Evolutionary conservation across 352 stramenopile genomes (phyloP), one percentile per base, ranked within the genome.

Genomic region (Phytophthora tentaculata): DNA sequence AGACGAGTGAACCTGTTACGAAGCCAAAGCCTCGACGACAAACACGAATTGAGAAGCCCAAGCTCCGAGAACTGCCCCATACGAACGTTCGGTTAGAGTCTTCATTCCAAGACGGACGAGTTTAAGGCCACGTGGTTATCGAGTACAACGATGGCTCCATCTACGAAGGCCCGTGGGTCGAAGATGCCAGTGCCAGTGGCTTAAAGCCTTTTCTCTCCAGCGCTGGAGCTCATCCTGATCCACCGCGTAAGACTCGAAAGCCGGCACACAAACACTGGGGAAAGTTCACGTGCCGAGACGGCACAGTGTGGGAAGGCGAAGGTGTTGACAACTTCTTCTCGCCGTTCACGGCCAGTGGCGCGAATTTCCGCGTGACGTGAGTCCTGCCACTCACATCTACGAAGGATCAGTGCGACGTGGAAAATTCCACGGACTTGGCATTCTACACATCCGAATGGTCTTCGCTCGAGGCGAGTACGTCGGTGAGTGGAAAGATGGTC

Each of bases 321-420:
- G 61, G 81, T 5, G 87, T 95, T 3, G 85, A 94, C 68, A 95
- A 94, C 65, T 92, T 89, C 61, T 95, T 95, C 59, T 91, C 82
- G 5, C 87, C 87, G 0, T 87, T 89, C 48, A 90, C 77, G 0
- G 87, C 85, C 1, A 91, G 73, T 2, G 82, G 87, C 2, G 66
- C 73, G 12, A 56, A 77, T 17, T 92, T 91, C 32, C 73, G 83
- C 9, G 72, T 95, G 13, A 86, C 84, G 0, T 82, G 0, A 65
- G 65, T 13, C 65, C 81, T n/a, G 68, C 76, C 2, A 68, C 69
- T 8, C 73, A 86, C 49, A 73, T 75, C 37, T 95, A 91, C 64
- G 65, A 77, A 41, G 87, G 85, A 0, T 69, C 86, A 2, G 73
- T 92, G 3, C 70, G 76, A 2, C 69, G 67, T 13, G 87, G 87